phyloP scores from a whole-genome alignment of 2,329 filamentous ascomycete species.

The Apiospora malaysiana region DNA sequence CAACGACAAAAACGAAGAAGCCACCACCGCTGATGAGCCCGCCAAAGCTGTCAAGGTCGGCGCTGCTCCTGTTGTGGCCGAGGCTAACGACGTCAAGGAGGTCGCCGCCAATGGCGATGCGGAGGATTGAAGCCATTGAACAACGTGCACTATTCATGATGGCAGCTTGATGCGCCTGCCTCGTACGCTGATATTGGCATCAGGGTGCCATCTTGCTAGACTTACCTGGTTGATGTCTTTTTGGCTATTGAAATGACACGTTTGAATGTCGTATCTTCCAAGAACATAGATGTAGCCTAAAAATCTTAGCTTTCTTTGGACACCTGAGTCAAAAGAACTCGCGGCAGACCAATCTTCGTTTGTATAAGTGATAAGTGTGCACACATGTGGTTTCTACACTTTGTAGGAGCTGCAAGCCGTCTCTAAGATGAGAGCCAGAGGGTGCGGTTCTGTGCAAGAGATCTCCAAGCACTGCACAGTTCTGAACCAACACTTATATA shows the following conservation, averaged over 20 bases:
- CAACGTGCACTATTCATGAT: background rate
- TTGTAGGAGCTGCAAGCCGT: background rate
- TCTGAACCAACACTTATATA: background rate
- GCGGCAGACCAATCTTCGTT: background rate
- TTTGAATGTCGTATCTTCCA: background rate
- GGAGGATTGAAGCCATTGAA: conserved; percentile 17
- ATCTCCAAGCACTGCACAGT: background rate
- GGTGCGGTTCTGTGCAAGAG: background rate
- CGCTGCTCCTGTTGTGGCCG: conserved; percentile 24
- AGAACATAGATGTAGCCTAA: conserved; percentile 10
- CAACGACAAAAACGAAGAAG: conserved; percentile 28
- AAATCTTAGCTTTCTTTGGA: background rate
- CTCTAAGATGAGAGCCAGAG: background rate
- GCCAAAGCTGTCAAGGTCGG: conserved; percentile 35
- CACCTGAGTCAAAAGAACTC: background rate
- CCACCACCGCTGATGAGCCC: conserved; percentile 29
- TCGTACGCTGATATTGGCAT: background rate
- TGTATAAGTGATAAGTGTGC: too few relatives aligned
- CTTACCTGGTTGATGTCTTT: background rate
- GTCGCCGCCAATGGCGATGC: conserved; percentile 21
- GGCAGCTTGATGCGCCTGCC: background rate
- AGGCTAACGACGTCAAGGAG: conserved; percentile 9
- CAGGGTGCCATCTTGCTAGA: background rate
- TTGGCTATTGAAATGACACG: background rate
- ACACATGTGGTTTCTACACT: background rate